Percentiles rank a stretch among this genome's conserved stretches.
Evolutionary conservation across 345 rosid species (phyloP).

Genomic region (Abelmoschus esculentus): DNA sequence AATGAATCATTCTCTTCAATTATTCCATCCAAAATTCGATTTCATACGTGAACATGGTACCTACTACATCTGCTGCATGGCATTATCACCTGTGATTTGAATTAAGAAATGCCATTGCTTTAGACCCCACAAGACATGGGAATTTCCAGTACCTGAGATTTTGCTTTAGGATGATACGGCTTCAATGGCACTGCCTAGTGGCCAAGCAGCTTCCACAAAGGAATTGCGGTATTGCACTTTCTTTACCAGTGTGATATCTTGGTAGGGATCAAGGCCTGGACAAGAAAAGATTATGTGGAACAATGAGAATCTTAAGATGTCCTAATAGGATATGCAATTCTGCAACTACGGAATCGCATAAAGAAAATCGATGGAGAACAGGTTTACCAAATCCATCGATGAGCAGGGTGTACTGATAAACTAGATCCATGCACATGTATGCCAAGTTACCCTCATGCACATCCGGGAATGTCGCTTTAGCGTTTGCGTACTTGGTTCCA

Average conservation of each 20-base stretch:
- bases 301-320: slow-evolving; percentile 4
- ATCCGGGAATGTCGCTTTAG: slow-evolving; percentile 37
- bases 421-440: slow-evolving; percentile 72
- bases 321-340: neutral
- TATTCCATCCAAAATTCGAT: slow-evolving; percentile 13
- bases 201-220: slow-evolving; percentile 95
- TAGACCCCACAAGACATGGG: neutral
- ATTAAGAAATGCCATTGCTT: neutral
- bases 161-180: slow-evolving; percentile 47
- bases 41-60: neutral
- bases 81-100: neutral
- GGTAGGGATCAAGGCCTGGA: slow-evolving; percentile 64
- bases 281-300: neutral
- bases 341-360: neutral
- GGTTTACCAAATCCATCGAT: neutral
- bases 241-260: slow-evolving; percentile 78
- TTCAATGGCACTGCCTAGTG: slow-evolving; percentile 94
- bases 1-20: slow-evolving; percentile 26
- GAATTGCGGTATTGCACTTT: slow-evolving; percentile 55
- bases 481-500: slow-evolving; percentile 56
- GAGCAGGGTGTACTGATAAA: neutral
- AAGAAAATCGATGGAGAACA: slow-evolving; percentile 18
- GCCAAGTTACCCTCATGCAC: slow-evolving; percentile 56
- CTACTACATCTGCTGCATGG: neutral
- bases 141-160: neutral